These are phyloP conservation scores for Neocallimastix lanati DNA, from an alignment of 192 early-diverging fungal genomes.

Conservation along the genomic window DNA sequence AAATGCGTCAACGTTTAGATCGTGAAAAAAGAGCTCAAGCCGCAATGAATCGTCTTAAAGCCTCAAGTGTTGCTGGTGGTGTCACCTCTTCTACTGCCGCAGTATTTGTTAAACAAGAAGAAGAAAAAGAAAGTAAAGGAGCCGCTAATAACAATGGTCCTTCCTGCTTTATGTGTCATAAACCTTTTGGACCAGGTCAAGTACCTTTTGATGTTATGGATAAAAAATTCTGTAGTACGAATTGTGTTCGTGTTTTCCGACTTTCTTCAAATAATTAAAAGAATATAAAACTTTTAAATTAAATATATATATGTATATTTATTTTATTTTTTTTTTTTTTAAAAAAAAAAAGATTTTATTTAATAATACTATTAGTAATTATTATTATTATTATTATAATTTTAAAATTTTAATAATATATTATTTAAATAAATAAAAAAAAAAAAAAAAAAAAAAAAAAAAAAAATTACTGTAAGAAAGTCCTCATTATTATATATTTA, in stretches of 20 bases:
- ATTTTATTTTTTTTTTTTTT: too few species aligned
- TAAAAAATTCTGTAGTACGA: background rate
- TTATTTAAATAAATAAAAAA: too few species aligned
- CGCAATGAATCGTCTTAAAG: background rate
- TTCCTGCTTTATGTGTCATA: background rate
- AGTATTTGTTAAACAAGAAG: background rate
- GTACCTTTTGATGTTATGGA: background rate
- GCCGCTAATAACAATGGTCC: background rate
- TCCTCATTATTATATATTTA: too few species aligned
- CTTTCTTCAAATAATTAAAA: background rate
- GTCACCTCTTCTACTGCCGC: background rate
- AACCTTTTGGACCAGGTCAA: background rate
- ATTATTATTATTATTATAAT: too few species aligned
- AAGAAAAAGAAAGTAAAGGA: background rate
- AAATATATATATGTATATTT: background rate
- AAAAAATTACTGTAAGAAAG: too few species aligned
- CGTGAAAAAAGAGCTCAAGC: slow-evolving; percentile 34
- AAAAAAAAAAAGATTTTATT: too few species aligned
- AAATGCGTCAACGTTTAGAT: slow-evolving; percentile 48
- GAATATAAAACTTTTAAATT: too few species aligned
- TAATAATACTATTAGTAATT: too few species aligned
- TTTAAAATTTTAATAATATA: too few species aligned
- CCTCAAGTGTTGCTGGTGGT: background rate
- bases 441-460: too few species aligned
- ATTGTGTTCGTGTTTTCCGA: background rate